Conservation (phyloP, 176 grass and related monocot species). For the Oryza australiensis region DNA sequence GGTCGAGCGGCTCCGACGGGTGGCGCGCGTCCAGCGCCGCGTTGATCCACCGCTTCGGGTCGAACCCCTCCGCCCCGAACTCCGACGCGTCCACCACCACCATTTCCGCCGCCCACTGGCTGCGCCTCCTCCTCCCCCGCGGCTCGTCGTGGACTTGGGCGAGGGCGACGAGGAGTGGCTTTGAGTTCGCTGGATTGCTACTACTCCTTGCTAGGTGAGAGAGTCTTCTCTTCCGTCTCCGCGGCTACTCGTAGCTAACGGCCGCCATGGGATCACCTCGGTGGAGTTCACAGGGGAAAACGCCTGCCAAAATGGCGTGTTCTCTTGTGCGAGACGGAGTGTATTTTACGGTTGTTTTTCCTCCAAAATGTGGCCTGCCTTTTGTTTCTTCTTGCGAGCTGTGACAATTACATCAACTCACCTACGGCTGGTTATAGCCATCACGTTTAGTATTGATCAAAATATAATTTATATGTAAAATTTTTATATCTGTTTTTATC, state of each 20-base stretch:
- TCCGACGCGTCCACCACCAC: slow-evolving; percentile 83
- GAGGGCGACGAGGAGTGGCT: neutral
- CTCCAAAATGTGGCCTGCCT: neutral
- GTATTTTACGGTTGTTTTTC: neutral
- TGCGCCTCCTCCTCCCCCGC: neutral
- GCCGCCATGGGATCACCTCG: neutral
- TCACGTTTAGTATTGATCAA: too few relatives aligned
- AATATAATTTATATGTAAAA: too few relatives aligned
- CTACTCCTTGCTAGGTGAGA: neutral
- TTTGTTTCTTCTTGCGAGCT: too few relatives aligned
- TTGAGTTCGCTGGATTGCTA: neutral
- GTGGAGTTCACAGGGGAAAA: neutral
- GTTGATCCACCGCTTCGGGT: slow-evolving; percentile 99
- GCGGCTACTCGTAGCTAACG: slow-evolving; percentile 4
- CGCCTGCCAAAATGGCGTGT: neutral
- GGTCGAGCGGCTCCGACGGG: slow-evolving; percentile 77
- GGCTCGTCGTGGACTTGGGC: slow-evolving; percentile 3
- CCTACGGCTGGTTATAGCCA: too few relatives aligned
- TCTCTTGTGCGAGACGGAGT: too few relatives aligned
- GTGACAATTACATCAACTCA: too few relatives aligned
- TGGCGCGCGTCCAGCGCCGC: slow-evolving; percentile 72
- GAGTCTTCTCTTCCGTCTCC: slow-evolving; percentile 11
- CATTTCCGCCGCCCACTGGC: slow-evolving; percentile 34
- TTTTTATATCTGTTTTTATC: too few relatives aligned
- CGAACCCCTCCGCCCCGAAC: slow-evolving; percentile 83